These are phyloP conservation scores for Penicillium frequentans DNA, from an alignment of 2,329 filamentous ascomycete genomes.

Conservation along the genomic window DNA sequence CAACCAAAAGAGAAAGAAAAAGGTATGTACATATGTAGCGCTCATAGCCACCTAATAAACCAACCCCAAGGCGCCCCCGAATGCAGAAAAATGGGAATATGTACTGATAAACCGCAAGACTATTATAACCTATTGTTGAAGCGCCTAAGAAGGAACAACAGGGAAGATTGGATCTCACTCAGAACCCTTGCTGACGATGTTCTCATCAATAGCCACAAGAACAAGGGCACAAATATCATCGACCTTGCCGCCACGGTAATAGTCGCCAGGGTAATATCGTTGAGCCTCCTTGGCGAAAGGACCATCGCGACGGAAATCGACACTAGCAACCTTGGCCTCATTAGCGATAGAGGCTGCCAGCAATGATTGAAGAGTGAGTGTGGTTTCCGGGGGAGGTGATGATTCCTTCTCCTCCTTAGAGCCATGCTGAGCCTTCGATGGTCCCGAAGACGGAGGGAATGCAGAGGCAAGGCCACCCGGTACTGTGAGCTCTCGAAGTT, in stretches of 20 bases:
- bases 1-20: neutral
- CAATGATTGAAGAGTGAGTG: slow-evolving; percentile 68
- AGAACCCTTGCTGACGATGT: neutral
- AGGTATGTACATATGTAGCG: slow-evolving; percentile 6
- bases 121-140: neutral
- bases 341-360: slow-evolving; percentile 77
- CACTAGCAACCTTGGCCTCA: slow-evolving; percentile 80
- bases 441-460: slow-evolving; percentile 16
- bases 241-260: slow-evolving; percentile 88
- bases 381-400: slow-evolving; percentile 12
- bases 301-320: slow-evolving; percentile 78
- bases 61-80: slow-evolving; percentile 2
- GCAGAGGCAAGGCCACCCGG: slow-evolving; percentile 43
- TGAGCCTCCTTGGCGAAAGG: slow-evolving; percentile 96
- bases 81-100: slow-evolving; percentile 10
- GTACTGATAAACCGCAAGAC: neutral
- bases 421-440: neutral
- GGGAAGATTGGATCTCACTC: neutral
- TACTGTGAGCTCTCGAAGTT: slow-evolving; percentile 56
- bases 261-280: slow-evolving; percentile 79
- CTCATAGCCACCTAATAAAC: slow-evolving; percentile 5
- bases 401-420: slow-evolving; percentile 11
- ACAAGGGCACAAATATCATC: slow-evolving; percentile 93
- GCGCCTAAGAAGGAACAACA: neutral
- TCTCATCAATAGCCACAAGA: slow-evolving; percentile 69